These are phyloP conservation scores for Alternaria sp. DNA, from an alignment of 2,329 filamentous ascomycete species.

Conservation along the genomic window DNA sequence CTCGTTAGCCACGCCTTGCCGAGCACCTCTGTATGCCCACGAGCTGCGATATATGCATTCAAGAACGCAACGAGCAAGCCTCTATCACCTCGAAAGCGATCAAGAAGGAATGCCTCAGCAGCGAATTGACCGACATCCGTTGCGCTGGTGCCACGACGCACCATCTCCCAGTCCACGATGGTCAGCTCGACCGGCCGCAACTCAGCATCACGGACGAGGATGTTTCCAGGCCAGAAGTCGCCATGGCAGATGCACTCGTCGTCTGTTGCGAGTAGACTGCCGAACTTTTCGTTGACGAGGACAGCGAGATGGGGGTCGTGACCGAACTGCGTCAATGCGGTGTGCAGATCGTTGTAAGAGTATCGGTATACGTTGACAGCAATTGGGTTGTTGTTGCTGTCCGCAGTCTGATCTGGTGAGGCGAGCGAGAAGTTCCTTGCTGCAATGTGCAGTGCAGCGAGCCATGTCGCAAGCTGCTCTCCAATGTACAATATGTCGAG, in stretches of 20 bases:
- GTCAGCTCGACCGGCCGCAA: constrained; percentile 23
- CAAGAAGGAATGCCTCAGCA: constrained; percentile 46
- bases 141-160: constrained; percentile 40
- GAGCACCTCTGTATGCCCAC: neutral
- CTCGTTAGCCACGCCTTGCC: constrained; percentile 31
- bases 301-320: constrained; percentile 32
- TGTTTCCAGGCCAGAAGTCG: constrained; percentile 50
- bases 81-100: constrained; percentile 39
- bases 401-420: neutral
- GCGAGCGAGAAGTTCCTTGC: constrained; percentile 17
- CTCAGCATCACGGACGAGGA: constrained; percentile 29
- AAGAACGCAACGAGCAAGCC: constrained; percentile 40
- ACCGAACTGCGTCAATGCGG: constrained; percentile 27
- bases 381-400: constrained; percentile 33
- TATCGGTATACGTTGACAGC: constrained; percentile 37
- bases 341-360: constrained; percentile 36
- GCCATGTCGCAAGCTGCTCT: constrained; percentile 38
- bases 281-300: constrained; percentile 37
- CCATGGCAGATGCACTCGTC: constrained; percentile 47
- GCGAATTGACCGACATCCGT: constrained; percentile 49
- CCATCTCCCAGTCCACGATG: constrained; percentile 48
- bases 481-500: constrained; percentile 33
- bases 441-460: constrained; percentile 36
- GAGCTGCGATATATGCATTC: constrained; percentile 25
- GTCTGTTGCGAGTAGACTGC: constrained; percentile 32